Conservation (phyloP, 345 rosid species). For the Geranium rotundifolium region DNA sequence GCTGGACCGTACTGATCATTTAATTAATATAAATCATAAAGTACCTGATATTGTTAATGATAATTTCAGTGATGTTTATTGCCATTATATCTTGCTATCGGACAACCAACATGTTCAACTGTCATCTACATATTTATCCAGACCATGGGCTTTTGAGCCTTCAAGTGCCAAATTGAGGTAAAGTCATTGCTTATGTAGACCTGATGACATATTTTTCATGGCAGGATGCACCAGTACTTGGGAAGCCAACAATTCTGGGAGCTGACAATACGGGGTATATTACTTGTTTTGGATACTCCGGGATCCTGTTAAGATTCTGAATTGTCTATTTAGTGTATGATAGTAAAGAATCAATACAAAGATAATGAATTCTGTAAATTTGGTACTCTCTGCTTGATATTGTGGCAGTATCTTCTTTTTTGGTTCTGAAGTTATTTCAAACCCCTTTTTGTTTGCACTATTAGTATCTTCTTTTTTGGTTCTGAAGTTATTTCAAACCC, state of each 20-base stretch:
- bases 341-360: not conserved
- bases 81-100: not conserved
- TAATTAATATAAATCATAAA: too few relatives aligned
- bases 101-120: not conserved
- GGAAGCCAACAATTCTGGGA: slow-evolving; percentile 62
- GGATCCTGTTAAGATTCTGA: not conserved
- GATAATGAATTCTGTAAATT: not conserved
- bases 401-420: not conserved
- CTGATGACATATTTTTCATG: slow-evolving; percentile 9
- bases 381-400: not conserved
- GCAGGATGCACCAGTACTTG: slow-evolving; percentile 87
- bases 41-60: not conserved
- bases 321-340: not conserved
- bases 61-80: not conserved
- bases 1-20: too few relatives aligned
- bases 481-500: too few relatives aligned
- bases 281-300: slow-evolving; percentile 9
- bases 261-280: slow-evolving; percentile 55
- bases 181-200: not conserved
- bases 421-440: not conserved
- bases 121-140: not conserved
- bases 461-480: not conserved
- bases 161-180: not conserved
- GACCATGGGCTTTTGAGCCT: not conserved
- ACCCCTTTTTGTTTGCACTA: too few relatives aligned